phyloP scores from a whole-genome alignment of 1,284 basidiomycete species.

The Testicularia cyperi region DNA sequence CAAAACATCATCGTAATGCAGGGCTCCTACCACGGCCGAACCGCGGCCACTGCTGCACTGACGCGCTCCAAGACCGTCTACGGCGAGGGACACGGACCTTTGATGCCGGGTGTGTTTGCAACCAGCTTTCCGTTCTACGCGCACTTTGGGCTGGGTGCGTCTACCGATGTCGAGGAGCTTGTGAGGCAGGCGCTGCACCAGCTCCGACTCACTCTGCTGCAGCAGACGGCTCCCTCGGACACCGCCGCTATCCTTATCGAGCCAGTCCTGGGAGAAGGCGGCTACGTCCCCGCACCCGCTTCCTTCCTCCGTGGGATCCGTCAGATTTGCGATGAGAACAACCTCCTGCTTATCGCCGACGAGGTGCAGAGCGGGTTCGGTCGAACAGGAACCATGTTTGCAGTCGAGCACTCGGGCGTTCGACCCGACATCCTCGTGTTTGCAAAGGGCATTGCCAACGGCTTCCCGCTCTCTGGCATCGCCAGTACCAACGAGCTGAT shows the following conservation, averaged over 20 bases:
- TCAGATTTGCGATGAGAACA: conserved; percentile 80
- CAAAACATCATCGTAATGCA: conserved; percentile 91
- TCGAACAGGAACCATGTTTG: conserved; percentile 62
- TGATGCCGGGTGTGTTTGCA: conserved; percentile 84
- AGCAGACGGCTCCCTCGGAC: conserved; percentile 80
- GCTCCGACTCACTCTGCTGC: conserved; percentile 77
- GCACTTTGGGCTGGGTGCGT: conserved; percentile 70
- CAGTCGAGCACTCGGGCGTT: conserved; percentile 76
- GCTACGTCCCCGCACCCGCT: conserved; percentile 84
- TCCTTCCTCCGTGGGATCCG: conserved; percentile 79
- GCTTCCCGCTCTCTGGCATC: conserved; percentile 87
- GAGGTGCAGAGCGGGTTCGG: conserved; percentile 80
- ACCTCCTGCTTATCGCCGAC: conserved; percentile 89
- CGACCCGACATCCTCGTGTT: conserved; percentile 83
- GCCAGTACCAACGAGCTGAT: conserved; percentile 79
- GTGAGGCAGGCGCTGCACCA: conserved; percentile 75
- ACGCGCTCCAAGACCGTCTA: conserved; percentile 90
- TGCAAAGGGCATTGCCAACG: conserved; percentile 92
- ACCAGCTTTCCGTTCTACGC: conserved; percentile 93
- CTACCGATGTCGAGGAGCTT: conserved; percentile 70
- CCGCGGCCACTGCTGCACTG: conserved; percentile 75
- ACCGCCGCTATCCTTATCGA: conserved; percentile 91
- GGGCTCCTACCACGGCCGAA: conserved; percentile 59
- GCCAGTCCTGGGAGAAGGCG: conserved; percentile 87
- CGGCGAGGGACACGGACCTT: conserved; percentile 73